Evolutionary conservation across 495 filamentous ascomycete species (phyloP).

Genomic region (Pyrenula massariospora): DNA sequence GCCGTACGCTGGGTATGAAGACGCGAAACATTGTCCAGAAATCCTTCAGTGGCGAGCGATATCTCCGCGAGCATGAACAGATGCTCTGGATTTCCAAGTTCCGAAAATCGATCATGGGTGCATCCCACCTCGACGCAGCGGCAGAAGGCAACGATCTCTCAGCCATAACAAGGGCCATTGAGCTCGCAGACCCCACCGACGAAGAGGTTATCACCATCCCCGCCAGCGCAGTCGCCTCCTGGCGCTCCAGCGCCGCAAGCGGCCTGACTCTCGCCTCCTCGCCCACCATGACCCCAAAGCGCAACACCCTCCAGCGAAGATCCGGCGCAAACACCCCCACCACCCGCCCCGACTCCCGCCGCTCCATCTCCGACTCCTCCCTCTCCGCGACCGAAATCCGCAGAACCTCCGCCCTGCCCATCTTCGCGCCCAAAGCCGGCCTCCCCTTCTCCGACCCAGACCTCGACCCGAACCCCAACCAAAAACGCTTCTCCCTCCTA

Average conservation of each 20-base stretch:
- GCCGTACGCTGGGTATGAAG: slow-evolving; percentile 48
- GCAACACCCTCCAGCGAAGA: not conserved
- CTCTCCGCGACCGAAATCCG: not conserved
- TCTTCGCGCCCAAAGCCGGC: slow-evolving; percentile 22
- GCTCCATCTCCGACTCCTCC: not conserved
- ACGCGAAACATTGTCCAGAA: slow-evolving; percentile 47
- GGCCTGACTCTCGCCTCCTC: slow-evolving; percentile 26
- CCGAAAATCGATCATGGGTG: slow-evolving; percentile 9
- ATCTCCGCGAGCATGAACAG: slow-evolving; percentile 58
- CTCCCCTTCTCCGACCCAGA: not conserved
- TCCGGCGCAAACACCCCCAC: not conserved
- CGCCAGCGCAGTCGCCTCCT: slow-evolving; percentile 23
- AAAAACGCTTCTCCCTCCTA: not conserved
- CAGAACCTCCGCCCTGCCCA: slow-evolving; percentile 18
- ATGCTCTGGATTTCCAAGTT: slow-evolving; percentile 55
- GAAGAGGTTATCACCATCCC: slow-evolving; percentile 30
- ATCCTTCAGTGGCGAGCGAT: slow-evolving; percentile 48
- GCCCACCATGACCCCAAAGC: not conserved
- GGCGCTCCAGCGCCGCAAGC: slow-evolving; percentile 26
- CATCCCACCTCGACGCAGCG: not conserved
- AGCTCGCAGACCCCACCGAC: slow-evolving; percentile 21
- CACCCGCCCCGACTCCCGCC: not conserved
- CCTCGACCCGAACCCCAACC: not conserved
- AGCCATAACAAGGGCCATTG: slow-evolving; percentile 18
- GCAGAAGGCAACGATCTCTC: slow-evolving; percentile 9